Percentiles rank a stretch among this genome's conserved stretches.
These are phyloP conservation scores for Amesomyces nigricolor DNA, from an alignment of 2,329 filamentous ascomycete genomes.

Conservation along the genomic window DNA sequence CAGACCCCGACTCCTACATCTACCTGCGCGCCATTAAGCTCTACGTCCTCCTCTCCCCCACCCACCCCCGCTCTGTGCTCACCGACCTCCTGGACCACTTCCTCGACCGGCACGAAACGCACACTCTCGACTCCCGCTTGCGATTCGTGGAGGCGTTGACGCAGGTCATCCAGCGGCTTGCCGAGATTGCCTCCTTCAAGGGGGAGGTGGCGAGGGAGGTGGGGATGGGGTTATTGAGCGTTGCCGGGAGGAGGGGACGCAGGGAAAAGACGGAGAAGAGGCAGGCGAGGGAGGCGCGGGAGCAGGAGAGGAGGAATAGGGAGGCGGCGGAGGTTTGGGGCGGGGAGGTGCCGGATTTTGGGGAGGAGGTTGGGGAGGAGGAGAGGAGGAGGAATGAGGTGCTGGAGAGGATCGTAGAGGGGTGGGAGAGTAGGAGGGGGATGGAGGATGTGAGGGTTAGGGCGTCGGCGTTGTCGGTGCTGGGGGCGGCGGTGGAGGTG, in stretches of 20 bases:
- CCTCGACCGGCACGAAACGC: slow-evolving; percentile 55
- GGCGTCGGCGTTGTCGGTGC: slow-evolving; percentile 61
- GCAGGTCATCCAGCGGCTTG: slow-evolving; percentile 57
- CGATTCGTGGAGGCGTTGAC: slow-evolving; percentile 63
- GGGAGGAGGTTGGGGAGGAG: slow-evolving; percentile 41
- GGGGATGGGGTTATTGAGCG: slow-evolving; percentile 53
- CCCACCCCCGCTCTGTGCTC: slow-evolving; percentile 57
- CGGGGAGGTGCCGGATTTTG: slow-evolving; percentile 45
- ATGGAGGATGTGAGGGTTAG: slow-evolving; percentile 66
- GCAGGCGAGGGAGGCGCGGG: slow-evolving; percentile 47
- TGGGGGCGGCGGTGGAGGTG: slow-evolving; percentile 55
- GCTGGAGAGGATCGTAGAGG: slow-evolving; percentile 54
- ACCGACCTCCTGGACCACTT: slow-evolving; percentile 63
- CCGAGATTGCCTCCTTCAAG: slow-evolving; percentile 43
- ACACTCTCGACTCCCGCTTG: slow-evolving; percentile 55
- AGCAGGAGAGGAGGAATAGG: slow-evolving; percentile 43
- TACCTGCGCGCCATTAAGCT: slow-evolving; percentile 63
- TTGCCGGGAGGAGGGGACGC: slow-evolving; percentile 58
- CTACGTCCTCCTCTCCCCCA: slow-evolving; percentile 55
- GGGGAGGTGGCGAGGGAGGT: slow-evolving; percentile 49
- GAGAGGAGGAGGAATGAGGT: slow-evolving; percentile 45
- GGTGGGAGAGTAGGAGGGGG: slow-evolving; percentile 62
- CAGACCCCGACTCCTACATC: slow-evolving; percentile 65
- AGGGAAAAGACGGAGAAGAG: slow-evolving; percentile 54
- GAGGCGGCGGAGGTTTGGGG: slow-evolving; percentile 51